Conservation (phyloP, 768 basidiomycete species). For the Podaxis pistillaris region DNA sequence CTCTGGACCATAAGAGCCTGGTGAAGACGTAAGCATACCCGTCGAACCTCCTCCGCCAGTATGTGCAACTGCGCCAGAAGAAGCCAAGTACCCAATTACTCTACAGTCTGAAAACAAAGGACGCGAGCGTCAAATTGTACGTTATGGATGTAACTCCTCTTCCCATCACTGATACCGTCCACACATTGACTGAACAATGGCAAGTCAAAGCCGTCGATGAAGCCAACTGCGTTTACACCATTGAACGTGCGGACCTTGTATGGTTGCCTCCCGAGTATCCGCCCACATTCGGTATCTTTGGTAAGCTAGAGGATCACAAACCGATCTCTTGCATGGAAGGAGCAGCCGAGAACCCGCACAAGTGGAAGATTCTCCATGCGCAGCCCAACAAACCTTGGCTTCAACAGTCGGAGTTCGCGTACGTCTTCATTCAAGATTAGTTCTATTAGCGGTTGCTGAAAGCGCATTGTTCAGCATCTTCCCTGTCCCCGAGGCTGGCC, state of each 20-base stretch:
- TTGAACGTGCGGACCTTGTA: background rate
- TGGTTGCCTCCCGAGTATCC: background rate
- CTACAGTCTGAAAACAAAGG: background rate
- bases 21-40: background rate
- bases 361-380: background rate
- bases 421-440: background rate
- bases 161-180: background rate
- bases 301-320: background rate
- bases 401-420: background rate
- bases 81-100: background rate
- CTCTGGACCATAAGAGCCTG: background rate
- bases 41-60: background rate
- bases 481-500: background rate
- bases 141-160: background rate
- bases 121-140: background rate
- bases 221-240: background rate
- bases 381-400: background rate
- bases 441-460: background rate
- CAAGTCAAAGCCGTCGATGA: background rate
- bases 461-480: background rate
- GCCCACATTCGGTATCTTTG: background rate
- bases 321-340: background rate
- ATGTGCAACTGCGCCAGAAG: background rate
- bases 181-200: background rate
- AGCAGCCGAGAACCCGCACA: background rate